Percentiles rank a stretch among this genome's conserved stretches.
Evolutionary conservation across 768 basidiomycete genomes (phyloP).

Genomic region (Melanogaster broomeanus): DNA sequence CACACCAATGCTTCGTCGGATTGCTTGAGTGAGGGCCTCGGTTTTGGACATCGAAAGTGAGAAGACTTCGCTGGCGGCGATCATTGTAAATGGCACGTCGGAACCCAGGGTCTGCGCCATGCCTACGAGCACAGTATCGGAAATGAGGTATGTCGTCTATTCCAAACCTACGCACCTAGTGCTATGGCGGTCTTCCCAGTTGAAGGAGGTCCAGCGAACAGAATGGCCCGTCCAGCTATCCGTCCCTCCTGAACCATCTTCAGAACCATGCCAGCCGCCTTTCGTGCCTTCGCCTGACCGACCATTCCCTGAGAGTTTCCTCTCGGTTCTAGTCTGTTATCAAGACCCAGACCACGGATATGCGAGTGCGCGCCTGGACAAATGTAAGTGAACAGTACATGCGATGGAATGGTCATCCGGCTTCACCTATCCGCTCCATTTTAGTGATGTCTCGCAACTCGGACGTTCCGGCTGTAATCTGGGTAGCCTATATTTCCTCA

Average conservation of each 20-base stretch:
- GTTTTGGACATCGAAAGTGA: constrained; percentile 99
- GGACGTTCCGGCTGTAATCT: constrained; percentile 76
- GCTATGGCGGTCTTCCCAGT: constrained; percentile 99
- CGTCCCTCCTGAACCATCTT: constrained; percentile 97
- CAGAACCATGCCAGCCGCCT: constrained; percentile 96
- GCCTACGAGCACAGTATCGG: constrained; percentile 44
- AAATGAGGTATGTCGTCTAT: not conserved
- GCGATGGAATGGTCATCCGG: not conserved
- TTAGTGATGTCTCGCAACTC: constrained; percentile 86
- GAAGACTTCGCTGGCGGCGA: constrained; percentile 97
- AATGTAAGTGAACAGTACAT: constrained; percentile 2
- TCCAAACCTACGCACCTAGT: constrained; percentile 60
- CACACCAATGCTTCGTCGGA: constrained; percentile 94
- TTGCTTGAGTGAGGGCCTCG: constrained; percentile 95
- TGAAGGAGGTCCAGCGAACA: constrained; percentile 97
- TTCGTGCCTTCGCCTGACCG: constrained; percentile 93
- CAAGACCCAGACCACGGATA: constrained; percentile 93
- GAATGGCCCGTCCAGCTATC: constrained; percentile 93
- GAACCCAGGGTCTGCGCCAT: constrained; percentile 95
- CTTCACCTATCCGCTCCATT: constrained; percentile 87
- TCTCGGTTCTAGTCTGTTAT: constrained; percentile 88
- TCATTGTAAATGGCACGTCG: constrained; percentile 98
- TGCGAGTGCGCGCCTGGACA: constrained; percentile 84
- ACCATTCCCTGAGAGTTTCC: constrained; percentile 94
- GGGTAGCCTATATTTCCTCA: constrained; percentile 49